Conservation (phyloP, 805 yeast genomes). For the Suhomyces canberraensis region DNA sequence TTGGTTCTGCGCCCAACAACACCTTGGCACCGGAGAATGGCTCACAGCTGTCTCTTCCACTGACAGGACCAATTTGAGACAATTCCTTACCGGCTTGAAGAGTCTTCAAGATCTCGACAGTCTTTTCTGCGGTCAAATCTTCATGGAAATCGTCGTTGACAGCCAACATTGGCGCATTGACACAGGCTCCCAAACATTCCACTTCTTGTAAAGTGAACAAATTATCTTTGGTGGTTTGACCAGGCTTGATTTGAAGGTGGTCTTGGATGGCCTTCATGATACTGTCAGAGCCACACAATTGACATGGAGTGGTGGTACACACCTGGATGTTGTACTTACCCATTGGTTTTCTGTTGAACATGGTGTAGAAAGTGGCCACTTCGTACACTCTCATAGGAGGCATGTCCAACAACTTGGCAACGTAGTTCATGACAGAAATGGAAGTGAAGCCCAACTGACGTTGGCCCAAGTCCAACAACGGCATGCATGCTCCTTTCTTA, state of each 20-base stretch:
- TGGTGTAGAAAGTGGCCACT: conserved; percentile 88
- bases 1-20: conserved; percentile 58
- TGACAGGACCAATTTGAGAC: conserved; percentile 62
- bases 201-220: conserved; percentile 82
- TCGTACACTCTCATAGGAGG: conserved; percentile 94
- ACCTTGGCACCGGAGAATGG: conserved; percentile 70
- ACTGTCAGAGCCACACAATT: conserved; percentile 78
- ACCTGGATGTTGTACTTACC: conserved; percentile 82
- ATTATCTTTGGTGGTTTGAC: conserved; percentile 73
- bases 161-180: conserved; percentile 86
- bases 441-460: conserved; percentile 85
- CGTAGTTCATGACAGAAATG: conserved; percentile 85
- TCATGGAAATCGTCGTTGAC: conserved; percentile 80
- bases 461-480: conserved; percentile 80
- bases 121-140: conserved; percentile 70
- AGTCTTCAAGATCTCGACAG: conserved; percentile 57
- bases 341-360: conserved; percentile 84
- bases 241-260: conserved; percentile 64
- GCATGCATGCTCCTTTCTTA: conserved; percentile 87
- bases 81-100: conserved; percentile 62
- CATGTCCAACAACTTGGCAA: conserved; percentile 78
- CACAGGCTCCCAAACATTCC: conserved; percentile 90
- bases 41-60: conserved; percentile 70
- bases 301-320: conserved; percentile 89
- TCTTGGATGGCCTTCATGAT: conserved; percentile 66